Base-by-base conservation (phyloP, 139 green algal species). In the Klebsormidium nitens region DNA sequence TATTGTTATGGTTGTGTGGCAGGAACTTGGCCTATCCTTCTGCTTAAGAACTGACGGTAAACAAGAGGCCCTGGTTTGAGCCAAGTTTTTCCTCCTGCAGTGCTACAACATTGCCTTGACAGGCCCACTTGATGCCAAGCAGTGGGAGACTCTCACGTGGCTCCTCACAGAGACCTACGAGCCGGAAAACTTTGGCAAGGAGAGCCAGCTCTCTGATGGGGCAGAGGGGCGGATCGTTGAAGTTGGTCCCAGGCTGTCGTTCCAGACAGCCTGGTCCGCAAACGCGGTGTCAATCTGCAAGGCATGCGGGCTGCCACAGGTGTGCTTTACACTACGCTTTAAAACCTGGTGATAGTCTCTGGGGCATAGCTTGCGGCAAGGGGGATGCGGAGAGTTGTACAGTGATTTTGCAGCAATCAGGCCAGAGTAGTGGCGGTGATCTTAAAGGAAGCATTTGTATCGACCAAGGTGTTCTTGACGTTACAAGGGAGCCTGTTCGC, bases 251-350 rank as follows among this genome's bases (percentile, higher is more conserved):
- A 85, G 94, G 71, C 86, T 92, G 82, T 91, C 76, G 81, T 99
- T 98, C 83, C 85, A 79, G 31, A 96, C 94, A 6, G 94, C 94
- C 31, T 98, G 89, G 84, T 95, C 86, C 52, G 87, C 94, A 67
- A 99, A 99, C 78, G 94, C 91, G 5, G 85, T 96, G n/a, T 95
- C 87, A 71, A 96, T 99, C 74, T 97, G 91, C 71, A 52, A 75
- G 28, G 86, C 79, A n/a, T 93, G 86, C 66, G 91, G 91, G 38
- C 83, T 99, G 34, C 71, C n/a, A n/a, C n/a, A n/a, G n/a, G n/a
- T n/a, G n/a, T n/a, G n/a, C n/a, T n/a, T n/a, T n/a, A n/a, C n/a
- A n/a, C n/a, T n/a, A n/a, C n/a, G n/a, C n/a, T n/a, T n/a, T n/a
- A n/a, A n/a, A n/a, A n/a, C n/a, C n/a, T n/a, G n/a, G n/a, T n/a